phyloP scores from a whole-genome alignment of 805 yeast species.

The Sporopachydermia lactativora region DNA sequence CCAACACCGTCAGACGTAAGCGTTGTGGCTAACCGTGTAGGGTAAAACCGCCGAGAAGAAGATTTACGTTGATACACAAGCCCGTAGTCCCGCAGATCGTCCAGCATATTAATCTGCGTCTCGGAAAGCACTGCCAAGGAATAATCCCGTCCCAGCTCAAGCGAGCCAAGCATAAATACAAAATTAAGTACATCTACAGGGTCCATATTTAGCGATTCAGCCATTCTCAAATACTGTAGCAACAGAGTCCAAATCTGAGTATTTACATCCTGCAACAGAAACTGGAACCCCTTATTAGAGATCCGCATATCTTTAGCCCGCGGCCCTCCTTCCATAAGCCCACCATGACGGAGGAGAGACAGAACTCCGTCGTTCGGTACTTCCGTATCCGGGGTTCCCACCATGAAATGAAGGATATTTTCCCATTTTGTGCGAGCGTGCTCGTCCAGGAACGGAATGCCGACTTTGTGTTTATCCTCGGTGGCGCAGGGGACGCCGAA shows the following conservation, averaged over 20 bases:
- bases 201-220: slow-evolving; percentile 80
- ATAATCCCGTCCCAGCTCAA: slow-evolving; percentile 83
- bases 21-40: slow-evolving; percentile 82
- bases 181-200: slow-evolving; percentile 92
- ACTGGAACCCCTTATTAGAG: slow-evolving; percentile 90
- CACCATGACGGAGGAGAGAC: slow-evolving; percentile 60
- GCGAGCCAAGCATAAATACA: slow-evolving; percentile 82
- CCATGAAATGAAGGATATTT: slow-evolving; percentile 91
- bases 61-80: slow-evolving; percentile 58
- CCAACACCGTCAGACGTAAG: slow-evolving; percentile 73
- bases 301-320: slow-evolving; percentile 41
- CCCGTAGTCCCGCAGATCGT: slow-evolving; percentile 85
- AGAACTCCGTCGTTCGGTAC: slow-evolving; percentile 77
- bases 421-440: slow-evolving; percentile 92
- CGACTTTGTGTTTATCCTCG: slow-evolving; percentile 42
- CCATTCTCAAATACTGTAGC: slow-evolving; percentile 72
- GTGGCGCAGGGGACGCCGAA: slow-evolving; percentile 61
- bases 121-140: slow-evolving; percentile 53
- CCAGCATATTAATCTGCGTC: slow-evolving; percentile 77
- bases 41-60: slow-evolving; percentile 57
- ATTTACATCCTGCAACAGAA: slow-evolving; percentile 79
- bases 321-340: slow-evolving; percentile 56
- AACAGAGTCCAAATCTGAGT: slow-evolving; percentile 91
- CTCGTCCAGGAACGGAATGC: slow-evolving; percentile 51
- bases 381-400: slow-evolving; percentile 59